Percentiles rank a stretch among this genome's conserved stretches.
Evolutionary conservation across 441 rosid species (phyloP).

Genomic region (Kokia cookei): DNA sequence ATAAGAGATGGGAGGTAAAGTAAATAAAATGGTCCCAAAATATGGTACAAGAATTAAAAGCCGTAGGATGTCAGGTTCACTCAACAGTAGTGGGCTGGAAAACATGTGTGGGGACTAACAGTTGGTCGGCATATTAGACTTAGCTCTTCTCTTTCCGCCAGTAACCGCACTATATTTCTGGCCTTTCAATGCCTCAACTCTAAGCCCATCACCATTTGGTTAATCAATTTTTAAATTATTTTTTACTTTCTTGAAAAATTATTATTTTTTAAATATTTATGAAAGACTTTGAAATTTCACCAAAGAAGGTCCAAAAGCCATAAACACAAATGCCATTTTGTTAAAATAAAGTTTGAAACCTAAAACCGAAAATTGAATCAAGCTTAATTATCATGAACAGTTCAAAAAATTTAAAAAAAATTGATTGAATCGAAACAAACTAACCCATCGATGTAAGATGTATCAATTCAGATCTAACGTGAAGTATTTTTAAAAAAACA

Average conservation of each 20-base stretch:
- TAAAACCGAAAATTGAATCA: no score
- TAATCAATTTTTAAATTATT: no score
- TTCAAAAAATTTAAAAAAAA: rapidly evolving
- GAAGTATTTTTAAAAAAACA: no score
- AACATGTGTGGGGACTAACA: conserved; percentile 15
- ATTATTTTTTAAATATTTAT: neutral
- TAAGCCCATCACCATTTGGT: neutral
- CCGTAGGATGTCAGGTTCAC: conserved; percentile 17
- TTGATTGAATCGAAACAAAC: no score
- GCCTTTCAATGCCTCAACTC: neutral
- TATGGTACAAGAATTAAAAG: conserved; percentile 3
- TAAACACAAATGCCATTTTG: no score
- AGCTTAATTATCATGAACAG: no score
- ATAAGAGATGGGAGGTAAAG: neutral
- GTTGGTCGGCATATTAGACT: neutral
- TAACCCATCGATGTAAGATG: no score
- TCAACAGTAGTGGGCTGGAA: conserved; percentile 39
- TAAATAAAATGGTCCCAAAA: conserved; percentile 31
- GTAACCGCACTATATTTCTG: neutral
- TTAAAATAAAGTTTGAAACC: no score
- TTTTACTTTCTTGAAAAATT: no score
- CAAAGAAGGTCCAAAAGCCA: no score
- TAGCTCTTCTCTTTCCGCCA: neutral
- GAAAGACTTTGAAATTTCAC: no score
- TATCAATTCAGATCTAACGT: no score